Evolutionary conservation across 768 basidiomycete species (phyloP).

Genomic region (Jaapia argillacea): DNA sequence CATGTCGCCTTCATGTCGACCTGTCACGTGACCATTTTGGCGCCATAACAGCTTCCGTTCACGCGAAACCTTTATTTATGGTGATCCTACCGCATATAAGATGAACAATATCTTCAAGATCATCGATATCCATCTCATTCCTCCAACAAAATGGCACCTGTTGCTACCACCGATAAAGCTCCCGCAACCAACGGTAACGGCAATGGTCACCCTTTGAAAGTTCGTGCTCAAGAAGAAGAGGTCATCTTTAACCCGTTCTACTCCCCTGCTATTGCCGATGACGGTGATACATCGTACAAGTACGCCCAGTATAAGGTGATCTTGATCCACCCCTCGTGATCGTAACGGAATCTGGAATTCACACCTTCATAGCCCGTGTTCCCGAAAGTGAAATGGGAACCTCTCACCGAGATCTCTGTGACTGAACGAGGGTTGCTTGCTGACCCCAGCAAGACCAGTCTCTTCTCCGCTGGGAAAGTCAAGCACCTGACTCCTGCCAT

Average conservation of each 20-base stretch:
- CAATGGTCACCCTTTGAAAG: conserved; percentile 18
- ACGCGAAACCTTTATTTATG: no score
- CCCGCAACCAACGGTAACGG: no score
- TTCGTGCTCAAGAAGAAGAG: conserved; percentile 8
- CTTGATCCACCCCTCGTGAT: conserved; percentile 1
- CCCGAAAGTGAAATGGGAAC: conserved; percentile 55
- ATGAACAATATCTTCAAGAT: no score
- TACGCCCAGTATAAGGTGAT: conserved; percentile 51
- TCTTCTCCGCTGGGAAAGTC: conserved; percentile 61
- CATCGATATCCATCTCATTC: no score
- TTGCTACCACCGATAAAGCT: conserved; percentile 29
- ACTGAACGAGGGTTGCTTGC: conserved; percentile 60
- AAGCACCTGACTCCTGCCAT: conserved; percentile 61
- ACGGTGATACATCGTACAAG: conserved; percentile 39
- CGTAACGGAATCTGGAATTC: background rate
- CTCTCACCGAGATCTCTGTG: conserved; percentile 46
- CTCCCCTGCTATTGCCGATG: conserved; percentile 45
- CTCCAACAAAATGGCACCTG: conserved; percentile 45
- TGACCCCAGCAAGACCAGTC: conserved; percentile 55
- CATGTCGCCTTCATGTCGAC: no score
- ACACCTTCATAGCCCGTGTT: conserved; percentile 41
- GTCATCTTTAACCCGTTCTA: conserved; percentile 55
- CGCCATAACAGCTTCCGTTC: no score
- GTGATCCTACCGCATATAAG: no score
- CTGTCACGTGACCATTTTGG: no score